A percentile compares a stretch with the other conserved stretches of the same genome.
phyloP scores from a whole-genome alignment of 1,139 yeast species.

The Kluyveromyces sp. region DNA sequence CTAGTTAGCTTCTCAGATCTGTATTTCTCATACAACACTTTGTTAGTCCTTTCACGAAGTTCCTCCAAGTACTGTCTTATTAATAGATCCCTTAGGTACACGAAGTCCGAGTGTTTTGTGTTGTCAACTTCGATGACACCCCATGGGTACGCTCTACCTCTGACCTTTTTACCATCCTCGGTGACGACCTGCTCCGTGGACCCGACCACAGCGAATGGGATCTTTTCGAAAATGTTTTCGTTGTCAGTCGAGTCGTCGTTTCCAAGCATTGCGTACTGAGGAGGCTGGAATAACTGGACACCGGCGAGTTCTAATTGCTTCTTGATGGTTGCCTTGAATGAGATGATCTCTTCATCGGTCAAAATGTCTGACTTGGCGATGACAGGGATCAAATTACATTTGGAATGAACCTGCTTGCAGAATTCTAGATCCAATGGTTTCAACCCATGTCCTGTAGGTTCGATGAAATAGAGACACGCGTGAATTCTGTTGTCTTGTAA shows the following conservation, averaged over 20 bases:
- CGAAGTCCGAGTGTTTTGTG: conserved; percentile 89
- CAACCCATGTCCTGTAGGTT: conserved; percentile 93
- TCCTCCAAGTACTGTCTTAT: conserved; percentile 91
- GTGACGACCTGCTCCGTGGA: conserved; percentile 72
- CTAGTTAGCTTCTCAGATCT: conserved; percentile 73
- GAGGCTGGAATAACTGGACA: conserved; percentile 75
- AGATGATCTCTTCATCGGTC: conserved; percentile 74
- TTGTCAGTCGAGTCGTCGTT: conserved; percentile 70
- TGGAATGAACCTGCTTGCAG: conserved; percentile 77
- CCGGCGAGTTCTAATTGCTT: conserved; percentile 72
- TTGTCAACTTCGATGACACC: conserved; percentile 95
- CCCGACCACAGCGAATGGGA: conserved; percentile 95
- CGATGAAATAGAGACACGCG: conserved; percentile 80
- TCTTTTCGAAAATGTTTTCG: conserved; percentile 55
- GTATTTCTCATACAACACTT: conserved; percentile 76
- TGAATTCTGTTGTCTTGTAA: conserved; percentile 75
- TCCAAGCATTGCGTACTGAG: conserved; percentile 75
- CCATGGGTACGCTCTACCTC: conserved; percentile 98
- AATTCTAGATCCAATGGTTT: conserved; percentile 93
- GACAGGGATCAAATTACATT: conserved; percentile 91
- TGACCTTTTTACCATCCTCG: conserved; percentile 68
- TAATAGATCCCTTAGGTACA: conserved; percentile 80
- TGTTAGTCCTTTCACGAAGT: conserved; percentile 78
- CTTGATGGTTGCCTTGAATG: conserved; percentile 67
- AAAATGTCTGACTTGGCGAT: conserved; percentile 93